Evolutionary conservation across 768 basidiomycete species (phyloP).

Genomic region (Holtermannia corniformis): DNA sequence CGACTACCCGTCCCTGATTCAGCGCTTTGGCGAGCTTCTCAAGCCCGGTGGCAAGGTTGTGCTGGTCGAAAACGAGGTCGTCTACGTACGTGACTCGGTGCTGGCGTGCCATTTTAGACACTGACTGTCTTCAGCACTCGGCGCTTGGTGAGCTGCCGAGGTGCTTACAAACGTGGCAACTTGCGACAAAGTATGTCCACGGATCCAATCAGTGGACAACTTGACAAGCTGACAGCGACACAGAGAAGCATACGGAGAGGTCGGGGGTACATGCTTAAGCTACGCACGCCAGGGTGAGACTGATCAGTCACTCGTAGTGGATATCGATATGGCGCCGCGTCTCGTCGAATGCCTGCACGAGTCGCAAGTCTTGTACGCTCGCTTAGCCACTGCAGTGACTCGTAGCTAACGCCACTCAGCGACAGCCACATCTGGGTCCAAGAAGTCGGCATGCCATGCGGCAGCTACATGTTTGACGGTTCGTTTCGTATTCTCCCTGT

Average conservation of each 20-base stretch:
- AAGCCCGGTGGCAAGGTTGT: conserved; percentile 32
- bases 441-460: conserved; percentile 12
- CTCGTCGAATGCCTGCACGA: conserved; percentile 3
- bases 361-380: conserved; percentile 18
- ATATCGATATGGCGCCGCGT: conserved; percentile 3
- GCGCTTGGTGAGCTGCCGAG: not conserved
- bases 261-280: no score
- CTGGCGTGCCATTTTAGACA: not conserved
- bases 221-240: no score
- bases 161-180: conserved; percentile 1
- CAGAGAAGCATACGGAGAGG: not conserved
- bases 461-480: conserved; percentile 11
- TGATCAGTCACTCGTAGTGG: conserved; percentile 4
- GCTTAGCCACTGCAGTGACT: not conserved
- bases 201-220: not conserved
- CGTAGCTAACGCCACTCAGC: conserved; percentile 1
- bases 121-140: conserved; percentile 2
- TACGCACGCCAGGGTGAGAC: no score
- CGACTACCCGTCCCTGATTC: conserved; percentile 22
- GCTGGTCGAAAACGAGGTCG: conserved; percentile 26
- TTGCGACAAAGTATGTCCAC: not conserved
- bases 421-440: conserved; percentile 7
- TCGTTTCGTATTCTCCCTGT: not conserved
- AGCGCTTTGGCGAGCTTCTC: conserved; percentile 28
- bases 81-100: conserved; percentile 21